Evolutionary conservation across 2,329 filamentous ascomycete species (phyloP).

Genomic region (Byssoonygena ceratinophila): DNA sequence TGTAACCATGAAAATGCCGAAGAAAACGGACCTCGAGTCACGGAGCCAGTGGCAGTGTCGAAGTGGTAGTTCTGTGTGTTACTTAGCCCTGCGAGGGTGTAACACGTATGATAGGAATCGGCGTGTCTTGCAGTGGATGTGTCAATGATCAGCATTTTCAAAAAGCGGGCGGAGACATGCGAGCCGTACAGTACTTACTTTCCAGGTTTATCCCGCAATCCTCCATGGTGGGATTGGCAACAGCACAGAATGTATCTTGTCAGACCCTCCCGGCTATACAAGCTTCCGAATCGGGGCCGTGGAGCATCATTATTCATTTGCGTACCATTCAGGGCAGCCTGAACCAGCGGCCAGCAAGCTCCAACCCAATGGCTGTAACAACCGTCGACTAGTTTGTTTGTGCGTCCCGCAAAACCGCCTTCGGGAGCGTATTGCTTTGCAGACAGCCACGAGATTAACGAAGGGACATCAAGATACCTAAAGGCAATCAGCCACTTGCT

Average conservation of each 20-base stretch:
- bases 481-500: constrained; percentile 17
- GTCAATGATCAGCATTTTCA: constrained; percentile 1
- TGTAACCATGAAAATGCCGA: constrained; percentile 33
- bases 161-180: constrained; percentile 1
- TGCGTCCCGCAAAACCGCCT: constrained; percentile 83
- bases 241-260: constrained; percentile 83
- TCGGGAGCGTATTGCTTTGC: constrained; percentile 82
- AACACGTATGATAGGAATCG: constrained; percentile 88
- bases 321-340: constrained; percentile 59
- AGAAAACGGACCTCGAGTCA: constrained; percentile 20
- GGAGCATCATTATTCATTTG: constrained; percentile 22
- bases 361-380: constrained; percentile 99
- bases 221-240: constrained; percentile 68
- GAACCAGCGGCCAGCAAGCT: constrained; percentile 82
- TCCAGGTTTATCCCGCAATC: constrained; percentile 84
- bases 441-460: constrained; percentile 77
- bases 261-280: constrained; percentile 75
- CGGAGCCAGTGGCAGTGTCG: constrained; percentile 9
- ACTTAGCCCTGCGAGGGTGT: constrained; percentile 77
- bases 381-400: constrained; percentile 95
- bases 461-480: constrained; percentile 65
- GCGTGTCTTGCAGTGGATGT: constrained; percentile 45
- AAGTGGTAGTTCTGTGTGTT: constrained; percentile 55
- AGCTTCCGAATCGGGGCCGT: constrained; percentile 24
- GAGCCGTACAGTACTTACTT: constrained; percentile 49